Percentiles rank a stretch among this genome's conserved stretches.
phyloP scores from a whole-genome alignment of 164 flowering plant genomes.

The Warburgia ugandensis region DNA sequence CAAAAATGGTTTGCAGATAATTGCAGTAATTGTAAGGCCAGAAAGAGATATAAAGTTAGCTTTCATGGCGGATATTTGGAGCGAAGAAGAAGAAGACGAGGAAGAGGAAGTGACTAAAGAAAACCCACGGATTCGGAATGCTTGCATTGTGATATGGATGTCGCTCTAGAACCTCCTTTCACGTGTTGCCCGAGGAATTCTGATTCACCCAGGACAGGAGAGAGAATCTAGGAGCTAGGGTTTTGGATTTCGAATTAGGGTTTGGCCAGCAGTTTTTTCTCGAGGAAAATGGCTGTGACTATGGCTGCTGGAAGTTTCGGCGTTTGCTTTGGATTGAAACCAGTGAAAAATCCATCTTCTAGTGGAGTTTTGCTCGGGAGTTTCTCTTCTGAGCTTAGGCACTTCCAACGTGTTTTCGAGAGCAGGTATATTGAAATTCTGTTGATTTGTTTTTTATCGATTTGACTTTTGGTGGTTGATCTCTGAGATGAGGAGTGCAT shows the following conservation, averaged over 20 bases:
- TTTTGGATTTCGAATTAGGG: neutral
- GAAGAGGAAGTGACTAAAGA: neutral
- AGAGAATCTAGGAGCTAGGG: too few relatives aligned
- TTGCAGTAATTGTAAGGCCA: too few relatives aligned
- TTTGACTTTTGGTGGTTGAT: neutral
- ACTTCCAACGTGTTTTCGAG: conserved; percentile 3
- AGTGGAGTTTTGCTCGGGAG: conserved; percentile 8
- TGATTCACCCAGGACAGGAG: too few relatives aligned
- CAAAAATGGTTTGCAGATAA: too few relatives aligned
- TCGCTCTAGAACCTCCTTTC: neutral
- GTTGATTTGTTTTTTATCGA: neutral
- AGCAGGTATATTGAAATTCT: conserved; percentile 14
- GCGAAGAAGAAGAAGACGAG: neutral
- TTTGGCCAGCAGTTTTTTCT: neutral
- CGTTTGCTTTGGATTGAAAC: conserved; percentile 11
- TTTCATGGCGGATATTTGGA: conserved; percentile 7
- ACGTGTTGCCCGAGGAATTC: neutral
- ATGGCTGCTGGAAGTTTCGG: conserved; percentile 15
- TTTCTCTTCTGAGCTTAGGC: conserved; percentile 4
- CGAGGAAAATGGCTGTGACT: conserved; percentile 16
- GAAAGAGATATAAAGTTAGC: neutral
- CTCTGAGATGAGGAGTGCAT: too few relatives aligned
- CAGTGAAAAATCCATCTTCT: conserved; percentile 5
- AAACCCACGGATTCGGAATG: conserved; percentile 4
- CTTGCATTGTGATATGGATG: too few relatives aligned